A percentile compares a stretch with the other conserved stretches of the same genome.
phyloP scores from a whole-genome alignment of 2,329 filamentous ascomycete species.

The Cladophialophora carrionii region DNA sequence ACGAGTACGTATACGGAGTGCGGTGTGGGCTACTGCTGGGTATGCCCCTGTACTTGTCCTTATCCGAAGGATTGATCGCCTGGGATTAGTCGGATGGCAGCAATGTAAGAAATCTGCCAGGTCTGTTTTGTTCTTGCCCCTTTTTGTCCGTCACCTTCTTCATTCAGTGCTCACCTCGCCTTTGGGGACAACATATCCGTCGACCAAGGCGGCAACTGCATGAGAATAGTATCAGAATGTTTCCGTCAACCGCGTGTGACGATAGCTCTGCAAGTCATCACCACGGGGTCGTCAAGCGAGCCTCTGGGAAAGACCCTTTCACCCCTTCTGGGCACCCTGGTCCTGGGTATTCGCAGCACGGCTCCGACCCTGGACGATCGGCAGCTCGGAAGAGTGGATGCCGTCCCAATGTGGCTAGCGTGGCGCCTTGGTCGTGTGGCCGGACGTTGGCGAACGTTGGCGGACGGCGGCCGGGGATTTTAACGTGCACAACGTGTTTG shows the following conservation, averaged over 20 bases:
- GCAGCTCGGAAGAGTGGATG: conserved; percentile 14
- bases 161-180: not conserved
- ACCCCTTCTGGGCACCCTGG: not conserved
- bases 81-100: not conserved
- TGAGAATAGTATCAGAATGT: conserved; percentile 20
- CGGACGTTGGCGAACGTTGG: not conserved
- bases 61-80: not conserved
- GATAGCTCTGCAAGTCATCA: conserved; percentile 25
- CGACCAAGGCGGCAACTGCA: conserved; percentile 7
- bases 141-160: not conserved
- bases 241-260: conserved; percentile 23
- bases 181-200: not conserved
- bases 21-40: not conserved
- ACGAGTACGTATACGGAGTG: no score
- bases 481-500: conserved; percentile 16
- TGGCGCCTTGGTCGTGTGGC: not conserved
- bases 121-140: not conserved
- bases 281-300: conserved; percentile 19
- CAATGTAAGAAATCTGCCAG: no score
- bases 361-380: conserved; percentile 4
- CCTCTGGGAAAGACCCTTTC: not conserved
- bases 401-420: not conserved
- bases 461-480: not conserved
- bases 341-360: not conserved
- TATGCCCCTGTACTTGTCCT: not conserved